These are phyloP conservation scores for Chalaropsis ovoidea DNA, from an alignment of 2,329 filamentous ascomycete genomes.

Conservation along the genomic window DNA sequence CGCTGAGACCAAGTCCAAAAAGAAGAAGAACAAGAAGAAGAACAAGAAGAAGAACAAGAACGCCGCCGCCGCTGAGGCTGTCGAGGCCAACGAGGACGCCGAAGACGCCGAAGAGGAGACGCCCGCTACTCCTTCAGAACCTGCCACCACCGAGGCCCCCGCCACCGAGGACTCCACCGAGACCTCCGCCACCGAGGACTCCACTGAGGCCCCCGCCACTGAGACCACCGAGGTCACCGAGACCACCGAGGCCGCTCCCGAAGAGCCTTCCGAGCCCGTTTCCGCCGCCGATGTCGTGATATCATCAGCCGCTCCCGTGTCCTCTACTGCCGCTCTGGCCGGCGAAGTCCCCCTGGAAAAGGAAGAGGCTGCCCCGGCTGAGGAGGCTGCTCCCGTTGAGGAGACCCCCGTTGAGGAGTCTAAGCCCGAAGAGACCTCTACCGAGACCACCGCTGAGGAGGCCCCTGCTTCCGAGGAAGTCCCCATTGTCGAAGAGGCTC, in stretches of 20 bases:
- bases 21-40: slow-evolving; percentile 34
- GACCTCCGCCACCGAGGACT: slow-evolving; percentile 4
- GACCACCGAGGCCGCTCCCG: background rate
- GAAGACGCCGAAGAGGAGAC: slow-evolving; percentile 25
- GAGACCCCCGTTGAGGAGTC: background rate
- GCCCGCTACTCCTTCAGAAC: slow-evolving; percentile 19
- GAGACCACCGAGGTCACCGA: background rate
- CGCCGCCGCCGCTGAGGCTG: slow-evolving; percentile 20
- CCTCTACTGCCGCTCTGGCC: slow-evolving; percentile 16
- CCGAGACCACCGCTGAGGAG: slow-evolving; percentile 11
- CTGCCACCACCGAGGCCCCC: slow-evolving; percentile 25
- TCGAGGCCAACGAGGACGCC: slow-evolving; percentile 6
- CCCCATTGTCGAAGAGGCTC: no score
- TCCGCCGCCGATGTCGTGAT: slow-evolving; percentile 17
- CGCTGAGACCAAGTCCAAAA: slow-evolving; percentile 41
- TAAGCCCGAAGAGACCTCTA: no score
- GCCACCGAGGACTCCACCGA: slow-evolving; percentile 16
- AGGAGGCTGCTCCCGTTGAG: slow-evolving; percentile 54
- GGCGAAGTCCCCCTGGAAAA: slow-evolving; percentile 21
- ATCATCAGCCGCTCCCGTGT: slow-evolving; percentile 12
- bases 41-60: slow-evolving; percentile 28
- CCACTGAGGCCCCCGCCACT: background rate
- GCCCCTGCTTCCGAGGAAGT: no score
- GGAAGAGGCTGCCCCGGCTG: slow-evolving; percentile 37
- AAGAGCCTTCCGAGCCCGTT: slow-evolving; percentile 6